These are phyloP conservation scores for Elaeis guineensis DNA, from an alignment of 176 grass and related monocot genomes.

Conservation along the genomic window DNA sequence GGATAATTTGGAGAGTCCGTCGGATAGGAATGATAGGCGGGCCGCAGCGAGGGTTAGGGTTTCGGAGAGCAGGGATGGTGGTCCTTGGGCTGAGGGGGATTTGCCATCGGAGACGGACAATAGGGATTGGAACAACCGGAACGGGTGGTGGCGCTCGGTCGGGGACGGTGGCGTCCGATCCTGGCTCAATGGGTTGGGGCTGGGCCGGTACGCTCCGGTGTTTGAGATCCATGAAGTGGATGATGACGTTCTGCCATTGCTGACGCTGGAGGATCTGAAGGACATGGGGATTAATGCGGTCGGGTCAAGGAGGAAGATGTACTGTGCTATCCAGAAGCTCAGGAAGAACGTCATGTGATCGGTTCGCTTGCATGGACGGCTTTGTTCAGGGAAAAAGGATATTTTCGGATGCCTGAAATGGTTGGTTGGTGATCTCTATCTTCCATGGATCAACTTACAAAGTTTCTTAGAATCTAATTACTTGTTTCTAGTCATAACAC, in stretches of 20 bases:
- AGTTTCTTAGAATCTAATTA: too few species aligned
- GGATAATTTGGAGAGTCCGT: constrained; percentile 23
- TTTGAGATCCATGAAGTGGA: constrained; percentile 96
- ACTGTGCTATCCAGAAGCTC: constrained; percentile 57
- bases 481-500: too few species aligned
- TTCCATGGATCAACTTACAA: too few species aligned
- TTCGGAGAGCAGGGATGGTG: constrained; percentile 53
- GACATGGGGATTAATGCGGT: constrained; percentile 93
- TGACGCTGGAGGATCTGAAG: constrained; percentile 86
- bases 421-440: too few species aligned
- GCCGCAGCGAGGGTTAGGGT: constrained; percentile 52
- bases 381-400: too few species aligned
- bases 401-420: too few species aligned
- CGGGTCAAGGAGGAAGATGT: constrained; percentile 82
- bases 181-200: constrained; percentile 62
- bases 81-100: constrained; percentile 22
- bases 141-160: constrained; percentile 27
- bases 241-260: constrained; percentile 62
- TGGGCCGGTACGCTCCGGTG: constrained; percentile 51
- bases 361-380: too few species aligned
- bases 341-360: constrained; percentile 18
- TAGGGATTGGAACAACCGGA: constrained; percentile 26
- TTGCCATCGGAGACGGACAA: constrained; percentile 34
- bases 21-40: constrained; percentile 12
- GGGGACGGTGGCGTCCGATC: constrained; percentile 44